Percentiles rank a stretch among this genome's conserved stretches.
These are phyloP conservation scores for Salvia hispanica DNA, from an alignment of 257 asterid species.

Conservation along the genomic window DNA sequence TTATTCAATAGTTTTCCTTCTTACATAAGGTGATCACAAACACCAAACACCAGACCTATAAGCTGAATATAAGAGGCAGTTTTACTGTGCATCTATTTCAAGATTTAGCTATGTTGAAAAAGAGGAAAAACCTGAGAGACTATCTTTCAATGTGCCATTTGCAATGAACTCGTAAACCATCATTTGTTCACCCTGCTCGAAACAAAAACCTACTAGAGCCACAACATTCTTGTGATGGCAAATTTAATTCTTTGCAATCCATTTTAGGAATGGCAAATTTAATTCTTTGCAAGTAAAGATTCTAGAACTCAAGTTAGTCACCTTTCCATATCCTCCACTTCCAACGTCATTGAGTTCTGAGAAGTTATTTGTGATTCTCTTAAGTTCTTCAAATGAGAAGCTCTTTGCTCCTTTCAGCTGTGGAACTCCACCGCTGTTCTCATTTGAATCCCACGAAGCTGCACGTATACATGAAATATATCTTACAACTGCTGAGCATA, in stretches of 20 bases:
- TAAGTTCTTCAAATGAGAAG: slow-evolving; percentile 79
- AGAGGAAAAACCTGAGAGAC: slow-evolving; percentile 67
- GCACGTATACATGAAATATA: slow-evolving; percentile 22
- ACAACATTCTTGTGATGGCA: slow-evolving; percentile 97
- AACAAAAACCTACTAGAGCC: slow-evolving; percentile 70
- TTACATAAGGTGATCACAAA: too few species aligned
- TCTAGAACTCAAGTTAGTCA: slow-evolving; percentile 14
- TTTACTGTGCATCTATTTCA: too few species aligned
- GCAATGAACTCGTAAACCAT: slow-evolving; percentile 72
- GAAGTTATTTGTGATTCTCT: slow-evolving; percentile 67
- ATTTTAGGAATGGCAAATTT: too few species aligned
- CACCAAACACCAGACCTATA: too few species aligned
- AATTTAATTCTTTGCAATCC: slow-evolving; percentile 46
- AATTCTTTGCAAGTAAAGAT: too few species aligned
- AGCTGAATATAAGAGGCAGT: too few species aligned
- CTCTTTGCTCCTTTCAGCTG: slow-evolving; percentile 72
- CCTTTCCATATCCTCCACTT: slow-evolving; percentile 94
- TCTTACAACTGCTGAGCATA: slow-evolving; percentile 15
- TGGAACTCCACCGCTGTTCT: slow-evolving; percentile 78
- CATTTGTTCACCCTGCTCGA: slow-evolving; percentile 81
- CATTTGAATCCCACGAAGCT: slow-evolving; percentile 74
- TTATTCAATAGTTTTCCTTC: background rate
- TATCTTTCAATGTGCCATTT: slow-evolving; percentile 77
- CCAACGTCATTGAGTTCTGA: slow-evolving; percentile 70
- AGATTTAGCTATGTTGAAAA: background rate